Evolutionary conservation across 192 early-diverging fungal species (phyloP), one percentile per base, ranked within the genome.

Genomic region (Thamnidium elegans): DNA sequence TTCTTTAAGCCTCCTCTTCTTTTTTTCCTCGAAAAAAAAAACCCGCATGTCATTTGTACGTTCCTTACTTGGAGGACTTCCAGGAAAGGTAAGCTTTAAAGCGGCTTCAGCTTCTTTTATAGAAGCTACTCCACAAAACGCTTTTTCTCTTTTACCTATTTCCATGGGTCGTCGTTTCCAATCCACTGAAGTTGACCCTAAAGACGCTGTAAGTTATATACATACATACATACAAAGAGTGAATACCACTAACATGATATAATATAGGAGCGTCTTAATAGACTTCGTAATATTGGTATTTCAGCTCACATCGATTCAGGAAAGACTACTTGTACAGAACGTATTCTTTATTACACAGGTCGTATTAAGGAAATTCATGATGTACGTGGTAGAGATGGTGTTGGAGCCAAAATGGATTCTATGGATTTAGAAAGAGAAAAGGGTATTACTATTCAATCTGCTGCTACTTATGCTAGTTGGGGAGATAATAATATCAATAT

Each of bases 361-460:
- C 86, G 90, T 55, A 93, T 93, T 79, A 91, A 90, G 78, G 87
- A 89, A 70, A 93, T 93, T 70, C 92, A 93, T 75, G 90, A 93
- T 66, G 90, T 93, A 32, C 89, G 92, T 66, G 90, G 90, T 64
- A 84, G 83, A 65, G 90, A 93, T 72, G 87, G 87, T 72, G 93
- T 96, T 43, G 97, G 95, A 56, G 97, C 97, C 11, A 97, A 94
- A 70, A 99, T 99, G 97, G 97, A 99, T 79, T 96, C 93, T 42
- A 99, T 99, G 97, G 95, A 97, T 26, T 82, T 97, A 20, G 97
- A 97, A 81, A 84, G 95, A 64, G 97, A 99, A 75, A 89, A 90
- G 77, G 92, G 92, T 34, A 93, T 93, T 66, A 93, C 92, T 30
- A 93, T 93, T 66, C 89, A 92, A 78, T 89, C 87, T 36, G 92